Percentiles rank a stretch among this genome's conserved stretches.
These are phyloP conservation scores for Botrytis byssoidea DNA, from an alignment of 2,329 filamentous ascomycete species.

Conservation along the genomic window DNA sequence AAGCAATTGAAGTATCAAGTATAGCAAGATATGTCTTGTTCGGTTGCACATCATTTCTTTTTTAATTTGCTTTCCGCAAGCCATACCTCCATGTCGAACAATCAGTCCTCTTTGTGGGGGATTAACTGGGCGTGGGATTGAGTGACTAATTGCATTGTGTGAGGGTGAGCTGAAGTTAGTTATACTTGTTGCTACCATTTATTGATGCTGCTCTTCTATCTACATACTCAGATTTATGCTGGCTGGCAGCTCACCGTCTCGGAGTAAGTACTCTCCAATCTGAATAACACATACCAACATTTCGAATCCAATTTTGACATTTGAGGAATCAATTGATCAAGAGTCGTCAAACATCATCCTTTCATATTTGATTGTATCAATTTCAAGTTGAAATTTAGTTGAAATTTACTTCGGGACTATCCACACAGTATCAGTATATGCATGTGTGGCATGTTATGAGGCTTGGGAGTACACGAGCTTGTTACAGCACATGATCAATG, in stretches of 20 bases:
- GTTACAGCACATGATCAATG: background rate
- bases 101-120: background rate
- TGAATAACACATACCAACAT: too few species aligned
- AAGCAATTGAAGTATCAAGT: background rate
- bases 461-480: background rate
- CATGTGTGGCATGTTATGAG: background rate
- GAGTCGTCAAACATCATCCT: background rate
- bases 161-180: background rate
- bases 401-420: background rate
- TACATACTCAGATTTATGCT: background rate
- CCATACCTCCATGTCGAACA: background rate
- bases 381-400: background rate
- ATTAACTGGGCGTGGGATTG: background rate
- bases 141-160: background rate
- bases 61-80: background rate
- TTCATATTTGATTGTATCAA: background rate
- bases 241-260: background rate
- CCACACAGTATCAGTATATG: background rate
- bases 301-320: background rate
- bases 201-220: background rate
- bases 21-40: background rate
- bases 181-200: background rate
- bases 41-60: background rate
- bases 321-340: background rate
- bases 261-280: background rate